Percentiles rank a stretch among this genome's conserved stretches.
Evolutionary conservation across 169 alveolate genomes (phyloP).

Genomic region (Besnoitia besnoiti): DNA sequence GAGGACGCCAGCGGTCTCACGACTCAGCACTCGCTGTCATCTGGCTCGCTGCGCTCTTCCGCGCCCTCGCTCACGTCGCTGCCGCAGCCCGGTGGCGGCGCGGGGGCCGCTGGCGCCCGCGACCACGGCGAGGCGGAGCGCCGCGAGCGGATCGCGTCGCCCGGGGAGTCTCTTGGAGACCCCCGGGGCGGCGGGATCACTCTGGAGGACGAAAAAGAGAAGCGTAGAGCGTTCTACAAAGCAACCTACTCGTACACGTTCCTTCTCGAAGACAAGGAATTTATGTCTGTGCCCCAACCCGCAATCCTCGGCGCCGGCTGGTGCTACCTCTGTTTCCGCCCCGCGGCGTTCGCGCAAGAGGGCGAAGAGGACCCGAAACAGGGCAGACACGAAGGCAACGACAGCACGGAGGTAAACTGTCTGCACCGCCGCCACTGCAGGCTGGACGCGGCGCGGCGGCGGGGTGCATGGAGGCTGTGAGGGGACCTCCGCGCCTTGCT

Average conservation of each 20-base stretch:
- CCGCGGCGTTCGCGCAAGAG: constrained; percentile 64
- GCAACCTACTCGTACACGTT: constrained; percentile 46
- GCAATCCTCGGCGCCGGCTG: constrained; percentile 65
- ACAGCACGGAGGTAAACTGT: too few relatives aligned
- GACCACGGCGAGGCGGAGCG: background rate
- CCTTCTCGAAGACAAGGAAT: constrained; percentile 50
- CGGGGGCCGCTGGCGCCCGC: background rate
- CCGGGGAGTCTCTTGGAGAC: background rate
- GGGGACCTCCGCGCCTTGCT: too few relatives aligned
- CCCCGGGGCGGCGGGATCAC: background rate
- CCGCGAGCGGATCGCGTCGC: background rate
- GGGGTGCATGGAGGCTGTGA: background rate
- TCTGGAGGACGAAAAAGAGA: background rate
- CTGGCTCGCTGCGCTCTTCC: background rate
- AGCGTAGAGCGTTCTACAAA: background rate
- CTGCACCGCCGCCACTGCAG: too few relatives aligned
- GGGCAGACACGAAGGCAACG: background rate
- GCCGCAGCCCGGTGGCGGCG: too few relatives aligned
- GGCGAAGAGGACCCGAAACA: background rate
- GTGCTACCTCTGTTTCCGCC: constrained; percentile 67
- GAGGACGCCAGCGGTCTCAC: background rate
- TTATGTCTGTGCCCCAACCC: constrained; percentile 64
- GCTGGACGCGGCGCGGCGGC: too few relatives aligned
- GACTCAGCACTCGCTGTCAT: background rate
- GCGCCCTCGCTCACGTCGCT: too few relatives aligned